phyloP scores from a whole-genome alignment of 805 yeast species.

The Schwanniomyces yamadae region DNA sequence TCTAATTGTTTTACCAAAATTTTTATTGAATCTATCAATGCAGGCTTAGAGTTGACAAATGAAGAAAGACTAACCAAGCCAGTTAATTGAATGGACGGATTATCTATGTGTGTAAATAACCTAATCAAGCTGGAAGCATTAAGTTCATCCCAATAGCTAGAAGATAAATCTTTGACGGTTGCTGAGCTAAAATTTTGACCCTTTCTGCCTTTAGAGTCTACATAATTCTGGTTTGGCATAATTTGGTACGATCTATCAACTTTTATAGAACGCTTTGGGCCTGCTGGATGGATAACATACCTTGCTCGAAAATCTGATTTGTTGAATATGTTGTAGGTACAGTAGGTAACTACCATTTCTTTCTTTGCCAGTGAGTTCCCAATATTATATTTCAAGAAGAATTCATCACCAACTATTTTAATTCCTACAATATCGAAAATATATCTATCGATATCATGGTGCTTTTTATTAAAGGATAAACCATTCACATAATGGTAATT shows the following conservation, averaged over 20 bases:
- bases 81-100: conserved; percentile 54
- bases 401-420: conserved; percentile 12
- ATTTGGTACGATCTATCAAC: conserved; percentile 35
- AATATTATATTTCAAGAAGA: conserved; percentile 13
- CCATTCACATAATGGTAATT: conserved; percentile 41
- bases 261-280: conserved; percentile 12
- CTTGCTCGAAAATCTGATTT: conserved; percentile 72
- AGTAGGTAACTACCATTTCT: conserved; percentile 50
- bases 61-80: conserved; percentile 54
- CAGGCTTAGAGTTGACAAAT: conserved; percentile 23
- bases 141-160: conserved; percentile 57
- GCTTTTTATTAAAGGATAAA: conserved; percentile 18
- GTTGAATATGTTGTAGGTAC: conserved; percentile 72
- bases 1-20: conserved; percentile 46
- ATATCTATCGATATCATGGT: conserved; percentile 28
- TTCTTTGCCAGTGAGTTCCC: conserved; percentile 8
- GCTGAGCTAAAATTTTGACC: conserved; percentile 14
- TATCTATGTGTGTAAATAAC: conserved; percentile 50
- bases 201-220: conserved; percentile 12
- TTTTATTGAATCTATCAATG: conserved; percentile 23
- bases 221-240: conserved; percentile 8
- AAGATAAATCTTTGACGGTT: conserved; percentile 15
- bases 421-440: conserved; percentile 28
- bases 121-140: conserved; percentile 59
- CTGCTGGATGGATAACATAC: conserved; percentile 36